These are phyloP conservation scores for Solanum pimpinellifolium DNA, from an alignment of 257 asterid genomes.

Conservation along the genomic window DNA sequence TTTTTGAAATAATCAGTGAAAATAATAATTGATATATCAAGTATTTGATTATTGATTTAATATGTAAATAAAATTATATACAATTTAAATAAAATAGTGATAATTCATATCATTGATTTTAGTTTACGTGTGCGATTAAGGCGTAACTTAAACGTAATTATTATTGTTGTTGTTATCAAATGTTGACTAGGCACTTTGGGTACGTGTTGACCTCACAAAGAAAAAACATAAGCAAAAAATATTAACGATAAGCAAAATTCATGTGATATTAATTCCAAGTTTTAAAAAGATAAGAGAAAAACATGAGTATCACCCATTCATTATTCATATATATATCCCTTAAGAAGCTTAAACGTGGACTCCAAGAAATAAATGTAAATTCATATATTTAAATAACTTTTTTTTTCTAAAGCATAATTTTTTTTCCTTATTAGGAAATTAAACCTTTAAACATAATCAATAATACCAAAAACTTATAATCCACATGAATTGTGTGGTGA, in stretches of 20 bases:
- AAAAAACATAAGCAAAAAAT: neutral
- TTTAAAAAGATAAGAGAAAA: neutral
- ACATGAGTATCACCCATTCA: neutral
- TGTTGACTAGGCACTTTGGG: neutral
- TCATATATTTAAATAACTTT: neutral
- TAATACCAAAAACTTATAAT: neutral
- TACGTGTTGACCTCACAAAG: neutral
- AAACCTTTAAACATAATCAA: neutral
- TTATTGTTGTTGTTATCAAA: neutral
- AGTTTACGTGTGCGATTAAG: neutral
- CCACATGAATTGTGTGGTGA: neutral
- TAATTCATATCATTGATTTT: no score
- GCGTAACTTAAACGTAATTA: neutral
- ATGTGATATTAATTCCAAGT: neutral
- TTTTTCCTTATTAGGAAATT: neutral
- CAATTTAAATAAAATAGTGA: no score
- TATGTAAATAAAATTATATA: no score
- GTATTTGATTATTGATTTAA: neutral
- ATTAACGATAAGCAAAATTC: neutral
- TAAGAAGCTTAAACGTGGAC: neutral
- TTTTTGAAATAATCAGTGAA: neutral
- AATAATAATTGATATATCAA: neutral
- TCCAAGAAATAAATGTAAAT: constrained; percentile 1
- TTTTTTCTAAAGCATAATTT: neutral
- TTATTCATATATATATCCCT: neutral